Conservation (phyloP, 148 eudicot genomes). For the Mesembryanthemum crystallinum region DNA sequence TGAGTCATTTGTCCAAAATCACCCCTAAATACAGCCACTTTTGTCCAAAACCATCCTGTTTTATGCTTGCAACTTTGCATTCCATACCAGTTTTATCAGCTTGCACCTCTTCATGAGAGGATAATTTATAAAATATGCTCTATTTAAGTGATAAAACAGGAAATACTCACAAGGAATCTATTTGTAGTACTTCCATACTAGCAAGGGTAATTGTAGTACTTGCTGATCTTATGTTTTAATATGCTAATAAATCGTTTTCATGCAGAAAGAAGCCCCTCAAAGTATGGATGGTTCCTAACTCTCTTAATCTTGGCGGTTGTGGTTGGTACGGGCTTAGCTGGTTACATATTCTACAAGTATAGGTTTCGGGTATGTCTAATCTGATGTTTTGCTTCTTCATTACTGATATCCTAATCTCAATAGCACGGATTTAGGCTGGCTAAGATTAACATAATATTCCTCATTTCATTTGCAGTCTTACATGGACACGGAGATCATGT, state of each 20-base stretch:
- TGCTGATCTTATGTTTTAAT: neutral
- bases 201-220: too few species aligned
- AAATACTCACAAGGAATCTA: too few species aligned
- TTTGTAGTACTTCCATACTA: too few species aligned
- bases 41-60: neutral
- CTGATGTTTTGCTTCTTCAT: neutral
- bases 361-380: conserved; percentile 66
- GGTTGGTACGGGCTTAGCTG: conserved; percentile 49
- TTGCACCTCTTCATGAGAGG: too few species aligned
- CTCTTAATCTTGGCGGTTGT: conserved; percentile 50
- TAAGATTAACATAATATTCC: neutral
- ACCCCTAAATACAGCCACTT: neutral
- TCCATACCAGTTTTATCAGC: neutral
- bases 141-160: too few species aligned
- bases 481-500: conserved; percentile 97
- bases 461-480: conserved; percentile 53
- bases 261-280: conserved; percentile 60
- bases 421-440: neutral
- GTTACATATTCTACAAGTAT: conserved; percentile 86
- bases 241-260: neutral
- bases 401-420: neutral
- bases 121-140: too few species aligned
- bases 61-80: neutral
- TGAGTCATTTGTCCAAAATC: neutral
- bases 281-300: conserved; percentile 47